phyloP scores from a whole-genome alignment of 306 rosid genomes.

The Quercus dentata region DNA sequence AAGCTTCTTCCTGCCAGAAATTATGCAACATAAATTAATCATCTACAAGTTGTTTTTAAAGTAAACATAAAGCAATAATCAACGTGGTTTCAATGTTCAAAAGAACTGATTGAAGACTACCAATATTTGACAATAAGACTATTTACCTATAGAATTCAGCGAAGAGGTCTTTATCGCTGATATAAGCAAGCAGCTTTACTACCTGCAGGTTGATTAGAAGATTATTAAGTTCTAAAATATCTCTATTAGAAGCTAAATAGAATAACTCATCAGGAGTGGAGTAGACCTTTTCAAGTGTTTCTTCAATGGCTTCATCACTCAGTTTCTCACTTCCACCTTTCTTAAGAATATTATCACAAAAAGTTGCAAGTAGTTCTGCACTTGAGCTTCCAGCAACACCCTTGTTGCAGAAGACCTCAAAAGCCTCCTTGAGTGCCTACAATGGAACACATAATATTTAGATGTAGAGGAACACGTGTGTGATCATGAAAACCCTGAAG shows the following conservation, averaged over 20 bases:
- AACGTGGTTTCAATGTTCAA: background rate
- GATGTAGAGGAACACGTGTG: constrained; percentile 1
- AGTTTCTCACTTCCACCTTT: constrained; percentile 82
- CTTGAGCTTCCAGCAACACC: constrained; percentile 71
- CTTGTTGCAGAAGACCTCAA: constrained; percentile 79
- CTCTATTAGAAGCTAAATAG: background rate
- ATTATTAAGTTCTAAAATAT: background rate
- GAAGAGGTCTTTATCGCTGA: constrained; percentile 86
- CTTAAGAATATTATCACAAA: constrained; percentile 80
- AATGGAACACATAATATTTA: constrained; percentile 26
- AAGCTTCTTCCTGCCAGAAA: constrained; percentile 68
- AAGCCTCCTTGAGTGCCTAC: constrained; percentile 86
- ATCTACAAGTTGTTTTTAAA: background rate
- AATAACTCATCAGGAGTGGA: constrained; percentile 10
- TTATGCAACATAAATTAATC: background rate
- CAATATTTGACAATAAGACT: background rate
- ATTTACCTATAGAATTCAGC: constrained; percentile 76
- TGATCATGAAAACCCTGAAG: constrained; percentile 7
- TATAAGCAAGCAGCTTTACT: constrained; percentile 69
- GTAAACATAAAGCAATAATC: background rate
- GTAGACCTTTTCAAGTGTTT: constrained; percentile 88
- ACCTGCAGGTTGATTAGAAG: constrained; percentile 35
- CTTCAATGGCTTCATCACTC: constrained; percentile 79
- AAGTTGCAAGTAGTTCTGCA: constrained; percentile 74
- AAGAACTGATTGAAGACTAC: background rate